Conservation (phyloP, 2,329 filamentous ascomycete species). For the Aspergillus ochraceoroseus region DNA sequence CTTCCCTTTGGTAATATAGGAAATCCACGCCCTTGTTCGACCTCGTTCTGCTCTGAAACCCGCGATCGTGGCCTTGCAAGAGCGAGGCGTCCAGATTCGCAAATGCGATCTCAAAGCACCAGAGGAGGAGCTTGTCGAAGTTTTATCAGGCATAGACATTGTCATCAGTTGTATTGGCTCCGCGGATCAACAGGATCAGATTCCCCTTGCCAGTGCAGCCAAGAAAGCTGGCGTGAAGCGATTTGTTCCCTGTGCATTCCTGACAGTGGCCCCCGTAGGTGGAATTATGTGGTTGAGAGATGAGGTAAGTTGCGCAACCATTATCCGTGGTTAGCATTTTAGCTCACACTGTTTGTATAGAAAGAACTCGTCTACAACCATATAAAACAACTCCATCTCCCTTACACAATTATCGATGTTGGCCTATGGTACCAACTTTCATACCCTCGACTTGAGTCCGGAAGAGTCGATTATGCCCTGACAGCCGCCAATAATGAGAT, state of each 20-base stretch:
- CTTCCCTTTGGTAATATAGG: constrained; percentile 30
- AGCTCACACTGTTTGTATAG: too few species aligned
- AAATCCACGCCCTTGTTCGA: constrained; percentile 48
- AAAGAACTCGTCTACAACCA: constrained; percentile 52
- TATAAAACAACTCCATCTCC: constrained; percentile 47
- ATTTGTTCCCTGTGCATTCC: constrained; percentile 51
- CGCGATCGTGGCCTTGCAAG: constrained; percentile 38
- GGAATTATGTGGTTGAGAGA: constrained; percentile 44
- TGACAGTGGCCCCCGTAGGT: constrained; percentile 45
- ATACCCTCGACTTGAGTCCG: constrained; percentile 45
- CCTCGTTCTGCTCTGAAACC: constrained; percentile 48
- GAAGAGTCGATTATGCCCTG: constrained; percentile 45
- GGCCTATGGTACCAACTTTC: constrained; percentile 56
- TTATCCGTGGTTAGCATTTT: too few species aligned
- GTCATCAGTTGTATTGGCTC: constrained; percentile 44
- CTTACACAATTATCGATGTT: constrained; percentile 55
- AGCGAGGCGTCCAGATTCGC: constrained; percentile 44
- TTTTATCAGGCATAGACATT: constrained; percentile 44
- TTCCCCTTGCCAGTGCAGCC: constrained; percentile 46
- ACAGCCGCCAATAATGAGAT: constrained; percentile 37
- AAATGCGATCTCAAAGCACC: constrained; percentile 43
- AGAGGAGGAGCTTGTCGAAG: constrained; percentile 41
- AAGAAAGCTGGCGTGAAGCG: constrained; percentile 49
- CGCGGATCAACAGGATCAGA: constrained; percentile 40
- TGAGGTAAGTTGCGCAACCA: constrained; percentile 26